phyloP scores from a whole-genome alignment of 176 grass and related monocot genomes.

The Zizania latifolia region DNA sequence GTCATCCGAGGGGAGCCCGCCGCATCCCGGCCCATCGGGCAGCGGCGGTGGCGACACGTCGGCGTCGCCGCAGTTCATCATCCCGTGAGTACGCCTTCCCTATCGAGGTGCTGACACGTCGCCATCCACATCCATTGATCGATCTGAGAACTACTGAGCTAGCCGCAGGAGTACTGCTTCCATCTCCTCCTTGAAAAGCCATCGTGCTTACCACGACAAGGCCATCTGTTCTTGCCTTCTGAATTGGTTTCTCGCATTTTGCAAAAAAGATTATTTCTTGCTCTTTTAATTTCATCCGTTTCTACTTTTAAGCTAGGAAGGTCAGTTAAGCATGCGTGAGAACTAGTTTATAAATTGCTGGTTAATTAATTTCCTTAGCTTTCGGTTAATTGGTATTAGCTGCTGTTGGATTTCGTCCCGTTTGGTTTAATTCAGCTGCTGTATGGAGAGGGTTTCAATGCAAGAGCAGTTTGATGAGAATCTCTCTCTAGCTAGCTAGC shows the following conservation, averaged over 20 bases:
- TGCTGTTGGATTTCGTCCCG: neutral
- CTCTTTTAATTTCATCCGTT: conserved; percentile 26
- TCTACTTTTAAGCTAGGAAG: conserved; percentile 25
- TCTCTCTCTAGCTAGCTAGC: neutral
- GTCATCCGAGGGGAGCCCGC: conserved; percentile 58
- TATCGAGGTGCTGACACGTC: conserved; percentile 21
- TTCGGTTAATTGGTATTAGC: conserved; percentile 8
- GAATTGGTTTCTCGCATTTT: conserved; percentile 35
- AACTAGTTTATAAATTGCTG: conserved; percentile 24
- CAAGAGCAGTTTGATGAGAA: conserved; percentile 8
- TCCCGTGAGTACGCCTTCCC: conserved; percentile 44
- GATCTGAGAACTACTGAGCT: conserved; percentile 18
- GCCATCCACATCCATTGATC: conserved; percentile 23
- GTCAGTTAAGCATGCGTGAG: conserved; percentile 20
- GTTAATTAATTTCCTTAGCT: conserved; percentile 32
- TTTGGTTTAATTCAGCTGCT: neutral
- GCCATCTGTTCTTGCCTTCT: conserved; percentile 11
- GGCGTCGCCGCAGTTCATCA: conserved; percentile 52
- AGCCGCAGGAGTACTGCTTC: neutral
- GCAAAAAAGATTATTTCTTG: conserved; percentile 34
- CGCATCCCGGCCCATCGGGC: conserved; percentile 28
- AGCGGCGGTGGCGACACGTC: conserved; percentile 22
- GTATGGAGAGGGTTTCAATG: neutral
- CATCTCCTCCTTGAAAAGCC: conserved; percentile 25
- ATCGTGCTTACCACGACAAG: neutral